These are phyloP conservation scores for Blastobotrys chiropterorum DNA, from an alignment of 805 yeast genomes.

Conservation along the genomic window DNA sequence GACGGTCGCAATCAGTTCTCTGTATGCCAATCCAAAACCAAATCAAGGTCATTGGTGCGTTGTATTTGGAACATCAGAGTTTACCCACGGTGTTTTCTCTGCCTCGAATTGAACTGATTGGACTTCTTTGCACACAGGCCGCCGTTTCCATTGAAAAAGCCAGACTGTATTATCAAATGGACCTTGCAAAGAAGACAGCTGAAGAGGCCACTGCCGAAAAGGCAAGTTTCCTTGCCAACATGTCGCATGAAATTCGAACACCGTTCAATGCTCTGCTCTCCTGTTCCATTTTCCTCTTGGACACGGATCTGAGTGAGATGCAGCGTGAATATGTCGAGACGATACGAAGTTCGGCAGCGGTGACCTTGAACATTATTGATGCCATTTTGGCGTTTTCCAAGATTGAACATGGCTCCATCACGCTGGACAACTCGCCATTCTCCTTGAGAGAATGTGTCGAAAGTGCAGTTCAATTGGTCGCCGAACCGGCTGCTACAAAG, in stretches of 20 bases:
- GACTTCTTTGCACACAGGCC: constrained; percentile 45
- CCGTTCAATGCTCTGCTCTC: constrained; percentile 47
- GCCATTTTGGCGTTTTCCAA: constrained; percentile 51
- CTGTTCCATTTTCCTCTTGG: constrained; percentile 30
- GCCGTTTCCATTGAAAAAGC: constrained; percentile 47
- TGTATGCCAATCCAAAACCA: constrained; percentile 44
- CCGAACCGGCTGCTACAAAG: constrained; percentile 42
- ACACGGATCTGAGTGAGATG: constrained; percentile 38
- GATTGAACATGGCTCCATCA: constrained; percentile 49
- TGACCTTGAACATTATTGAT: constrained; percentile 46
- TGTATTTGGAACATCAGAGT: constrained; percentile 38
- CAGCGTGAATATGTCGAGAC: constrained; percentile 50
- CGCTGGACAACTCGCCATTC: constrained; percentile 39
- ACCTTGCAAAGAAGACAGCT: constrained; percentile 34
- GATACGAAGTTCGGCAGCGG: constrained; percentile 44
- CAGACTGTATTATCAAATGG: constrained; percentile 42
- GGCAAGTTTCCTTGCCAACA: constrained; percentile 47
- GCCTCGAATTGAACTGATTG: constrained; percentile 36
- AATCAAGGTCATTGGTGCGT: constrained; percentile 38
- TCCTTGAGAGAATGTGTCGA: constrained; percentile 41
- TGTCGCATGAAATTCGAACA: constrained; percentile 54
- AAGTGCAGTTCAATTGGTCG: constrained; percentile 42
- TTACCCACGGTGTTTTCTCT: constrained; percentile 27
- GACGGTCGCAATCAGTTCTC: constrained; percentile 33
- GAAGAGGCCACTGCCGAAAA: constrained; percentile 51